A percentile compares a stretch with the other conserved stretches of the same genome.
These are phyloP conservation scores for Ogataea hybrid DNA, from an alignment of 1,139 yeast species.

Conservation along the genomic window DNA sequence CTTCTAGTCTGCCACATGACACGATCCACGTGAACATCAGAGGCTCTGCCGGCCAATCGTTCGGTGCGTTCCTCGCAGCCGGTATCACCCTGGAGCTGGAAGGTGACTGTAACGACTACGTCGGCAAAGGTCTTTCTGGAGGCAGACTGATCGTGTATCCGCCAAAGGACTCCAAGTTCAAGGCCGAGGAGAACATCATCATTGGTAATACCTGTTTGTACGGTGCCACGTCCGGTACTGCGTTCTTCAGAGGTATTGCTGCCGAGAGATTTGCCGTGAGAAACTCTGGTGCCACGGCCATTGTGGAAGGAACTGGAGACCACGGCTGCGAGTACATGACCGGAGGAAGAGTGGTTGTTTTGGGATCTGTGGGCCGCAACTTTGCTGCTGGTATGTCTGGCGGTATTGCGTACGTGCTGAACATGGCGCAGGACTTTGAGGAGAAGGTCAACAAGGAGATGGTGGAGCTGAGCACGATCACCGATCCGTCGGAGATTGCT, in stretches of 20 bases:
- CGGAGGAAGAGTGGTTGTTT: conserved; percentile 94
- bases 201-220: conserved; percentile 97
- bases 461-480: conserved; percentile 73
- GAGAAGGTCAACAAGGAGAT: conserved; percentile 79
- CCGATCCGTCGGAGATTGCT: conserved; percentile 91
- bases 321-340: conserved; percentile 99
- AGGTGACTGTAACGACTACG: conserved; percentile 98
- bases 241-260: conserved; percentile 94
- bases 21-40: conserved; percentile 88
- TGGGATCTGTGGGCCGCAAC: conserved; percentile 90
- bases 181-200: conserved; percentile 94
- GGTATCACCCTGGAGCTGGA: conserved; percentile 94
- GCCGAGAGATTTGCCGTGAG: conserved; percentile 99
- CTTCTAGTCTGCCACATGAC: conserved; percentile 90
- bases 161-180: conserved; percentile 77
- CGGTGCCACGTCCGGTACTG: conserved; percentile 96
- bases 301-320: conserved; percentile 96
- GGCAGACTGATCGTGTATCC: conserved; percentile 93
- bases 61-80: conserved; percentile 95
- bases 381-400: conserved; percentile 99
- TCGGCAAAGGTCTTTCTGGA: conserved; percentile 96
- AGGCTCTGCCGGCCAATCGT: conserved; percentile 98
- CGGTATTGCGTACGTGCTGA: conserved; percentile 96
- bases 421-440: conserved; percentile 89
- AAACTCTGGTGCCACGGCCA: conserved; percentile 97